Evolutionary conservation across 371 early-diverging fungal species (phyloP).

Genomic region (Mortierella sp.): DNA sequence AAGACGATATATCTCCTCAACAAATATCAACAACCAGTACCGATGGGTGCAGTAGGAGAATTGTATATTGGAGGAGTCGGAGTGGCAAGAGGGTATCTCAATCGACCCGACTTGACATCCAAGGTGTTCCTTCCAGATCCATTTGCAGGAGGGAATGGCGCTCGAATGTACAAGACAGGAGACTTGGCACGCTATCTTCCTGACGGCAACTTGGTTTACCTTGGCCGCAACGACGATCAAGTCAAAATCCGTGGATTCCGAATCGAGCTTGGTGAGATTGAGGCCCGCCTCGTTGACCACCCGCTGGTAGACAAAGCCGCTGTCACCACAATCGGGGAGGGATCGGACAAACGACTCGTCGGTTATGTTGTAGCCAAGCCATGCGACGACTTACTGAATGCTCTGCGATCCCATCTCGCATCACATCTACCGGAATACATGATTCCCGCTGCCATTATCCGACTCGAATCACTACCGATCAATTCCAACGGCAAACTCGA

Average conservation of each 20-base stretch:
- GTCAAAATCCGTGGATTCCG: conserved; percentile 59
- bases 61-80: not conserved
- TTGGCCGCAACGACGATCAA: conserved; percentile 44
- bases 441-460: conserved; percentile 22
- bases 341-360: conserved; percentile 10
- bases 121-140: conserved; percentile 21
- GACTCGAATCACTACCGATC: conserved; percentile 16
- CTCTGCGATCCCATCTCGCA: conserved; percentile 7
- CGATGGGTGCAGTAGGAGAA: conserved; percentile 42
- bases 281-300: conserved; percentile 15
- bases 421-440: conserved; percentile 24
- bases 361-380: conserved; percentile 14
- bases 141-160: not conserved
- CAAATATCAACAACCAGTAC: conserved; percentile 5
- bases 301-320: conserved; percentile 5
- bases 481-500: conserved; percentile 23
- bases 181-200: conserved; percentile 49
- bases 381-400: not conserved
- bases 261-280: conserved; percentile 57
- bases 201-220: conserved; percentile 47
- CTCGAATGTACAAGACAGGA: conserved; percentile 55
- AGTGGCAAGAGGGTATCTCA: conserved; percentile 41
- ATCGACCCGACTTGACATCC: conserved; percentile 29
- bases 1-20: conserved; percentile 9
- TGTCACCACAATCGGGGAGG: conserved; percentile 8